A percentile compares a stretch with the other conserved stretches of the same genome.
Evolutionary conservation across 495 filamentous ascomycete genomes (phyloP).

Genomic region (Aspergillus sparsus): DNA sequence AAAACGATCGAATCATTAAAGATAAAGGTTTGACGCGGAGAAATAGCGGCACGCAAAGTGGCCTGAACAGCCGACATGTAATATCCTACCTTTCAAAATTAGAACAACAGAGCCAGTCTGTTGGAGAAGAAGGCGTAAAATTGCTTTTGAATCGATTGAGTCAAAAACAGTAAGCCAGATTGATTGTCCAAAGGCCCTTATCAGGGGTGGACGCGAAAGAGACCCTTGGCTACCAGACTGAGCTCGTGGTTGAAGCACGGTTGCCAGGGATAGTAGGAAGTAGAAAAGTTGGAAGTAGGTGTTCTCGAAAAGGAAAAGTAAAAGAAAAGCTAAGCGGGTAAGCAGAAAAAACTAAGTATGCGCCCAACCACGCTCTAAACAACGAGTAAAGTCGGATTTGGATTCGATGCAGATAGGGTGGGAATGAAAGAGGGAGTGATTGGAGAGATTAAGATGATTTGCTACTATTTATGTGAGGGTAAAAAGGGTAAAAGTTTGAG

Average conservation of each 20-base stretch:
- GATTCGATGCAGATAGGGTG: slow-evolving; percentile 7
- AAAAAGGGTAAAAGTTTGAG: neutral
- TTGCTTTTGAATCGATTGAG: neutral
- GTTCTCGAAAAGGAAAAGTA: slow-evolving; percentile 34
- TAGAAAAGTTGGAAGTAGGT: slow-evolving; percentile 12
- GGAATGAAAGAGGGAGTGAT: slow-evolving; percentile 1
- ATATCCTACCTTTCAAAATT: slow-evolving; percentile 20
- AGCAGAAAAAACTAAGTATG: slow-evolving; percentile 23
- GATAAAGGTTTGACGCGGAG: slow-evolving; percentile 13
- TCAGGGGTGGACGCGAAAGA: neutral
- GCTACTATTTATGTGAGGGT: neutral
- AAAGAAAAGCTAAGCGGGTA: slow-evolving; percentile 24
- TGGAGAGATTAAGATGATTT: slow-evolving; percentile 11
- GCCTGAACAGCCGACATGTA: slow-evolving; percentile 19
- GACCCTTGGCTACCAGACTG: slow-evolving; percentile 17
- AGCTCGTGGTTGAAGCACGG: slow-evolving; percentile 28
- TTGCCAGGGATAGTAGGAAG: slow-evolving; percentile 39
- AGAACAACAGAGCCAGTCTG: slow-evolving; percentile 22
- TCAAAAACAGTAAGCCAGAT: neutral
- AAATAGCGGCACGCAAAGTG: slow-evolving; percentile 13
- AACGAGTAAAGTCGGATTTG: slow-evolving; percentile 10
- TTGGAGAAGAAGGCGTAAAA: neutral
- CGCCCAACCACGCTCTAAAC: slow-evolving; percentile 18
- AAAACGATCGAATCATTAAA: slow-evolving; percentile 10
- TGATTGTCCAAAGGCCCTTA: neutral